phyloP scores from a whole-genome alignment of 2,329 filamentous ascomycete genomes.

The Apiospora malaysiana region DNA sequence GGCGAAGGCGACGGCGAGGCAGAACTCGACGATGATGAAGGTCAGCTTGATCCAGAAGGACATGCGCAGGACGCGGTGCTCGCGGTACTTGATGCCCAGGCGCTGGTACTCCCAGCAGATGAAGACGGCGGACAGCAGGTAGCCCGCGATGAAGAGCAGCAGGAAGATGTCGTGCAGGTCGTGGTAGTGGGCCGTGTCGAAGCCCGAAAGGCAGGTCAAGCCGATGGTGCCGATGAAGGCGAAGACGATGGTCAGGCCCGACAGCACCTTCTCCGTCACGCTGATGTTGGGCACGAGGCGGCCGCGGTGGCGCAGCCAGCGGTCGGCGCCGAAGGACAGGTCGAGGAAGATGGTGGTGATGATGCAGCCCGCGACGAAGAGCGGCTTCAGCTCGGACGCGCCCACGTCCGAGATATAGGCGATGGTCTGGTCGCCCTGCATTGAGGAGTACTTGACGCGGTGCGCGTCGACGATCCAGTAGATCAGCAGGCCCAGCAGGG shows the following conservation, averaged over 20 bases:
- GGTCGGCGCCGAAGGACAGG: conserved; percentile 78
- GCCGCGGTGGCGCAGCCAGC: conserved; percentile 83
- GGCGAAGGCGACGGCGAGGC: conserved; percentile 76
- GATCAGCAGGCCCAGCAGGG: conserved; percentile 73
- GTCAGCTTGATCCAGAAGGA: conserved; percentile 88
- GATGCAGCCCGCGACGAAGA: conserved; percentile 76
- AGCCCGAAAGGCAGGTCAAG: conserved; percentile 82
- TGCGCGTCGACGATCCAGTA: conserved; percentile 67
- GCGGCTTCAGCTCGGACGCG: conserved; percentile 68
- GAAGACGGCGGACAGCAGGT: conserved; percentile 84
- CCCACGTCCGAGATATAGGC: conserved; percentile 77
- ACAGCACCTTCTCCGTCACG: conserved; percentile 66
- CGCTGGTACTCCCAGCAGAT: conserved; percentile 91
- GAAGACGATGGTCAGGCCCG: conserved; percentile 65
- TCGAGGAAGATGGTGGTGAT: conserved; percentile 82
- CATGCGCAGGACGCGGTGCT: conserved; percentile 73
- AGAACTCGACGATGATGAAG: conserved; percentile 83
- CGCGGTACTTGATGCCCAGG: conserved; percentile 76
- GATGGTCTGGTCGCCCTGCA: conserved; percentile 63
- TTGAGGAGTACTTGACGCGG: conserved; percentile 63
- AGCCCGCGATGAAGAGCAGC: conserved; percentile 82
- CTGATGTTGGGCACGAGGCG: conserved; percentile 77
- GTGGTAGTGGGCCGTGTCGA: conserved; percentile 77
- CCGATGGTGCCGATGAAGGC: conserved; percentile 79
- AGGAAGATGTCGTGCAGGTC: conserved; percentile 78